These are phyloP conservation scores for Ambrosiella xylebori DNA, from an alignment of 2,329 filamentous ascomycete genomes.

Conservation along the genomic window DNA sequence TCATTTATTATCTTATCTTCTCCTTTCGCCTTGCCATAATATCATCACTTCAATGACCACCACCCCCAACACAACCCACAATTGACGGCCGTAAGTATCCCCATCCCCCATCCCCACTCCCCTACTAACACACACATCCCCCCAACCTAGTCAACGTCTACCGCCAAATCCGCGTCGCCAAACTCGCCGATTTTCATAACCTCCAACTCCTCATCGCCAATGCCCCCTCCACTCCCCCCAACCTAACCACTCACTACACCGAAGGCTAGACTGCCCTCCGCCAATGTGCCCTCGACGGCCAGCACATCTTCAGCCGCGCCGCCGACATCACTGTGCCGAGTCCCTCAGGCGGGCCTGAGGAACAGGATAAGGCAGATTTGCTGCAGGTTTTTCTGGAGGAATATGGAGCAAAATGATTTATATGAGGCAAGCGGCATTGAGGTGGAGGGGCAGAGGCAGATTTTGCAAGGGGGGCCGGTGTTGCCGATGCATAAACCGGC, in stretches of 20 bases:
- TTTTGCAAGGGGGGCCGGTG: slow-evolving; percentile 35
- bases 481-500: slow-evolving; percentile 29
- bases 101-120: neutral
- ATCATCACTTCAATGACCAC: neutral
- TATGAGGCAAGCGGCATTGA: slow-evolving; percentile 32
- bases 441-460: slow-evolving; percentile 32
- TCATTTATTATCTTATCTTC: neutral
- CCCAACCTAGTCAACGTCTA: slow-evolving; percentile 39
- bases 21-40: neutral
- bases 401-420: slow-evolving; percentile 51
- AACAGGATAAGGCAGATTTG: slow-evolving; percentile 9
- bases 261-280: slow-evolving; percentile 45
- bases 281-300: slow-evolving; percentile 45
- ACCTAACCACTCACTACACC: slow-evolving; percentile 43
- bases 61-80: neutral
- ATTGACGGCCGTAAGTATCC: slow-evolving; percentile 18
- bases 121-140: too few species aligned
- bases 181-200: slow-evolving; percentile 43
- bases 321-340: slow-evolving; percentile 43
- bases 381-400: slow-evolving; percentile 35
- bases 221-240: slow-evolving; percentile 34
- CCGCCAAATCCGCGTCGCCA: slow-evolving; percentile 41
- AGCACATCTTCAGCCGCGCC: slow-evolving; percentile 46
- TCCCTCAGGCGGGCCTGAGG: slow-evolving; percentile 15
- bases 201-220: slow-evolving; percentile 46